These are phyloP conservation scores for Rachicladosporium sp. DNA, from an alignment of 2,329 filamentous ascomycete species.

Conservation along the genomic window DNA sequence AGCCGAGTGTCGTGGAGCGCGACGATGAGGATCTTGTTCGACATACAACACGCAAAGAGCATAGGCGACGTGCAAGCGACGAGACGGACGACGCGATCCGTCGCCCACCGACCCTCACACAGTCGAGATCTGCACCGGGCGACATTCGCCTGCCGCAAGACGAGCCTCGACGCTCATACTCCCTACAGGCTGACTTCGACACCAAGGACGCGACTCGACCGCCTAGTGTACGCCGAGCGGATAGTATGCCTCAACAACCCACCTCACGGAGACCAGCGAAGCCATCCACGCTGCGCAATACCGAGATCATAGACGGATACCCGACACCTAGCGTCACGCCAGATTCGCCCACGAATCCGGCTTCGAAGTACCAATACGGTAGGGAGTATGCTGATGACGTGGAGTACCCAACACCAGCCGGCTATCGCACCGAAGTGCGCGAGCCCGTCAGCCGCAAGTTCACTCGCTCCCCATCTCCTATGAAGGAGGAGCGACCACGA, in stretches of 20 bases:
- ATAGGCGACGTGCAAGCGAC: slow-evolving; percentile 12
- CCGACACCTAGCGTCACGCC: slow-evolving; percentile 18
- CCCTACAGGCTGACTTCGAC: slow-evolving; percentile 15
- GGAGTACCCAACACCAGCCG: slow-evolving; percentile 20
- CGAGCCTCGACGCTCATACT: slow-evolving; percentile 15
- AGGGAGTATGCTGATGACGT: slow-evolving; percentile 19
- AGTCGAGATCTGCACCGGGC: slow-evolving; percentile 23
- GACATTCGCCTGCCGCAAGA: slow-evolving; percentile 17
- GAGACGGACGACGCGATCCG: slow-evolving; percentile 10
- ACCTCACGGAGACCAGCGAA: slow-evolving; percentile 9
- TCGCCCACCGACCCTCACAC: slow-evolving; percentile 25
- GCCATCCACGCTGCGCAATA: slow-evolving; percentile 14
- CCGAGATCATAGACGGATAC: slow-evolving; percentile 15
- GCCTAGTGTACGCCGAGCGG: slow-evolving; percentile 27
- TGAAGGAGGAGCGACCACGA: slow-evolving; percentile 10
- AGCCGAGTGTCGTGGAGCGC: slow-evolving; percentile 10
- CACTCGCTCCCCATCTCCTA: slow-evolving; percentile 19
- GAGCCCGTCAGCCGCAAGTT: slow-evolving; percentile 10
- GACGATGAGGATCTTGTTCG: slow-evolving; percentile 12
- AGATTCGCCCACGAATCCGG: slow-evolving; percentile 10
- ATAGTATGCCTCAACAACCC: slow-evolving; percentile 28
- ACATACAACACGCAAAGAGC: slow-evolving; percentile 8
- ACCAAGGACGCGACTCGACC: slow-evolving; percentile 22
- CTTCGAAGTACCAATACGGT: slow-evolving; percentile 14
- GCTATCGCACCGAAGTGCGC: slow-evolving; percentile 17